Evolutionary conservation across 169 alveolate genomes (phyloP).

Genomic region (Eimeria necatrix): DNA sequence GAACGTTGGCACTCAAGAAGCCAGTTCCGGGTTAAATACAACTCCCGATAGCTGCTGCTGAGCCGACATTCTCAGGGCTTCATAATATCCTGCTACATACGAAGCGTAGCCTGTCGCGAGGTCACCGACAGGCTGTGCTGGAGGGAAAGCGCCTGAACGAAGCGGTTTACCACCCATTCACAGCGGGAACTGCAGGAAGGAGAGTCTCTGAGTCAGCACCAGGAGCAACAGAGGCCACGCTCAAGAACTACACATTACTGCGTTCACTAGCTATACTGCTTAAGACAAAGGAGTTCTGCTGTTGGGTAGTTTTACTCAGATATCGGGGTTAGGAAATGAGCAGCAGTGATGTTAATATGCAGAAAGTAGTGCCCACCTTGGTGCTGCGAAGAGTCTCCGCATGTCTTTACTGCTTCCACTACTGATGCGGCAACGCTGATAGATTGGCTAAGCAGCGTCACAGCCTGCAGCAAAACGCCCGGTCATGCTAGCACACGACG

Average conservation of each 20-base stretch:
- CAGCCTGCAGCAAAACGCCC: conserved; percentile 64
- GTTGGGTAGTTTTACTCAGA: too few species aligned
- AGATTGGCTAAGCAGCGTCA: conserved; percentile 71
- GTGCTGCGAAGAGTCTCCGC: conserved; percentile 60
- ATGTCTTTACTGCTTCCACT: conserved; percentile 72
- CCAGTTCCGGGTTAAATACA: conserved; percentile 7
- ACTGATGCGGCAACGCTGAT: conserved; percentile 73
- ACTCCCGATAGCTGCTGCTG: conserved; percentile 70
- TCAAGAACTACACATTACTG: conserved; percentile 23
- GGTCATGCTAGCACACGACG: not conserved
- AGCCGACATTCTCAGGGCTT: conserved; percentile 70
- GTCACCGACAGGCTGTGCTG: conserved; percentile 39
- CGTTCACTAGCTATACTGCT: not conserved
- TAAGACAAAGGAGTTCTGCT: too few species aligned
- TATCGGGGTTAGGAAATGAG: too few species aligned
- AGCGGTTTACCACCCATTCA: conserved; percentile 78
- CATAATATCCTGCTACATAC: conserved; percentile 60
- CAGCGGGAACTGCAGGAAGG: conserved; percentile 71
- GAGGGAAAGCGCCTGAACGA: conserved; percentile 75
- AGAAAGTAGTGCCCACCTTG: conserved; percentile 29
- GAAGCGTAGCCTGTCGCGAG: conserved; percentile 44
- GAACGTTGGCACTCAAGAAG: not conserved
- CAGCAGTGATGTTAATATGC: not conserved
- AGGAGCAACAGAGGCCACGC: conserved; percentile 61
- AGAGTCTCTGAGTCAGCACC: conserved; percentile 75